Base-by-base conservation (phyloP, 2,329 filamentous ascomycete genomes). In the Botryosphaeria dothidea region DNA sequence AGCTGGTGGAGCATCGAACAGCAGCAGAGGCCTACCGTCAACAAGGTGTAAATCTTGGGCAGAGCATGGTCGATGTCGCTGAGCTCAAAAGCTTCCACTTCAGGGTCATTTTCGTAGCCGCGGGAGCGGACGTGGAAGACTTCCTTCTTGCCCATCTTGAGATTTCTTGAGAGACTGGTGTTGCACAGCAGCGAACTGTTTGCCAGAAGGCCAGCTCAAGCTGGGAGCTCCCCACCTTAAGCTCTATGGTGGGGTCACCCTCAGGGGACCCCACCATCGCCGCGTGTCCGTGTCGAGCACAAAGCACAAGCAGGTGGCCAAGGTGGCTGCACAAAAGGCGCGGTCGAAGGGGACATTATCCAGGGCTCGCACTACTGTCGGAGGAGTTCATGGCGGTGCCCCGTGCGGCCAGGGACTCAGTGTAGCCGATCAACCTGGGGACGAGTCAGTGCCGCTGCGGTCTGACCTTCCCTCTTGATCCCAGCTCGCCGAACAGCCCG, bases 41-140 rank as follows among this genome's bases (percentile, higher is more conserved):
- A 46, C 34, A 36, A n/a, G 61, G 8, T 54, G 48, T 63, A 63
- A 9, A 54, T 54, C 13, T 63, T 63, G 17, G 61, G 48, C 15
- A 63, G 13, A 1, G 34, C 41, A 45, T 63, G 48, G 36, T 63
- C 61, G 9, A 63, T n/a, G 1, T 63, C 61, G 34, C 61, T 54
- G 36, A 63, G 61, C 36, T 51, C 34, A 27, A 63, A 63, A 3
- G 19, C 19, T n/a, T 63, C 61, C n/a, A 17, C 25, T 3, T 17
- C 48, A 2, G 48, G 23, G 11, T 63, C 48, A 21, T 63, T 63
- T 4, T 43, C 61, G 9, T 17, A 54, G 27, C 49, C 46, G 25
- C 48, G 36, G 2, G 61, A 34, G 48, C 29, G 21, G 34, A 63
- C 23, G 48, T 48, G 36, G 21, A 54, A 23, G n/a, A 45, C 19